phyloP scores from a whole-genome alignment of 2,329 filamentous ascomycete genomes.

The Fusarium denticulatum region DNA sequence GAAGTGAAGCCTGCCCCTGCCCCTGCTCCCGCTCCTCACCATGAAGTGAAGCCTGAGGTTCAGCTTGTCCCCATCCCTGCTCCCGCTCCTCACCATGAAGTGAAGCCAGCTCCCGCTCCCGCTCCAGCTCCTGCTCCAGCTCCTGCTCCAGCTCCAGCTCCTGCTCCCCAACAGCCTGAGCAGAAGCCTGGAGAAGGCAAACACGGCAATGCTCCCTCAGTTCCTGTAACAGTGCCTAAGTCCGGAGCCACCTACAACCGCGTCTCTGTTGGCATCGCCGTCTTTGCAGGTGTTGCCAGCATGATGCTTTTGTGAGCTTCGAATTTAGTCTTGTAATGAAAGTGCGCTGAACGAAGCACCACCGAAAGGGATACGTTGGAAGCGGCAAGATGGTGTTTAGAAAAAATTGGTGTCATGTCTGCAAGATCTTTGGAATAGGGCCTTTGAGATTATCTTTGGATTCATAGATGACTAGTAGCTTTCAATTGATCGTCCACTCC shows the following conservation, averaged over 20 bases:
- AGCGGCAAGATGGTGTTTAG: background rate
- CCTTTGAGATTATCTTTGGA: background rate
- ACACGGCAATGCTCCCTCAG: background rate
- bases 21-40: background rate
- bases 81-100: background rate
- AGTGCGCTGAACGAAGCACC: background rate
- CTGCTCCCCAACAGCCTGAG: slow-evolving; percentile 8
- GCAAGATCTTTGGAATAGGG: slow-evolving; percentile 15
- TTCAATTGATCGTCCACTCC: slow-evolving; percentile 29
- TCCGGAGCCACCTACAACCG: slow-evolving; percentile 28
- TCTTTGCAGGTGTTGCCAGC: slow-evolving; percentile 21
- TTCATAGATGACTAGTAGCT: slow-evolving; percentile 5
- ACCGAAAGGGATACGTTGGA: background rate
- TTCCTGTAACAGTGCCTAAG: slow-evolving; percentile 31
- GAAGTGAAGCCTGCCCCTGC: background rate
- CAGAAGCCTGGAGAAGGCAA: background rate
- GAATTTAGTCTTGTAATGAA: background rate
- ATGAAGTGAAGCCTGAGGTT: background rate
- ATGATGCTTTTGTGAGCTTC: slow-evolving; percentile 26
- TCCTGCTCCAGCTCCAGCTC: too few relatives aligned
- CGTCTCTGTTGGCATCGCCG: slow-evolving; percentile 17
- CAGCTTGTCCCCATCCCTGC: too few relatives aligned
- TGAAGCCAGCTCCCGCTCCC: background rate
- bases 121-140: background rate
- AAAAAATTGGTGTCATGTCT: background rate